Percentiles rank a stretch among this genome's conserved stretches.
phyloP scores from a whole-genome alignment of 1,284 basidiomycete species.

The Tilletia horrida region DNA sequence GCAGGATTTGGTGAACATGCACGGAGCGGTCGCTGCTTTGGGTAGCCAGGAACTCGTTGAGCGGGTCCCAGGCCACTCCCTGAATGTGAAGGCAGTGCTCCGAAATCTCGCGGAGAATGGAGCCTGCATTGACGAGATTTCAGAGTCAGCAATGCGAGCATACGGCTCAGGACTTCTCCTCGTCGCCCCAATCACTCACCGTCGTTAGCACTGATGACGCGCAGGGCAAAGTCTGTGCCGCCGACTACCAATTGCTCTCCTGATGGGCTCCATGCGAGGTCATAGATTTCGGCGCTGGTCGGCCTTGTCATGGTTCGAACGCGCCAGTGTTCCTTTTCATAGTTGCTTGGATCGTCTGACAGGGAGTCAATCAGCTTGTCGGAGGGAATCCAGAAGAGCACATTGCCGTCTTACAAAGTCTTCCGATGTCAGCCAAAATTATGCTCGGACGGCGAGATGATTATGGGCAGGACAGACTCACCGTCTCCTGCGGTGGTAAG shows the following conservation, averaged over 20 bases:
- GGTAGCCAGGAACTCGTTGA: constrained; percentile 49
- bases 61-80: constrained; percentile 54
- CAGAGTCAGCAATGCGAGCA: constrained; percentile 56
- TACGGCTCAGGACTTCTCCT: neutral
- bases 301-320: constrained; percentile 78
- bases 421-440: neutral
- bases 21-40: constrained; percentile 52
- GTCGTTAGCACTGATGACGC: constrained; percentile 74
- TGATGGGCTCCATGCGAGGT: constrained; percentile 92
- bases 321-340: constrained; percentile 94
- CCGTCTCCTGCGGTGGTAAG: constrained; percentile 63
- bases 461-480: constrained; percentile 54
- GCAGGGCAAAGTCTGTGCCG: constrained; percentile 90
- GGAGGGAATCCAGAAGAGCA: constrained; percentile 88
- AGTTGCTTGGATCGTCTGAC: constrained; percentile 70
- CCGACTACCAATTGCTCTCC: constrained; percentile 90
- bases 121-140: constrained; percentile 62
- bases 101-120: constrained; percentile 48
- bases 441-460: neutral
- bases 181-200: constrained; percentile 57
- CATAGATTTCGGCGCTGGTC: constrained; percentile 73
- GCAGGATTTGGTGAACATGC: constrained; percentile 40
- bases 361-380: constrained; percentile 61
- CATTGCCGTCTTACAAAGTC: constrained; percentile 76
- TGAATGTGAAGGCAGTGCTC: constrained; percentile 54